Conservation (phyloP, 495 filamentous ascomycete species). For the Mycothermus thermophilus region DNA sequence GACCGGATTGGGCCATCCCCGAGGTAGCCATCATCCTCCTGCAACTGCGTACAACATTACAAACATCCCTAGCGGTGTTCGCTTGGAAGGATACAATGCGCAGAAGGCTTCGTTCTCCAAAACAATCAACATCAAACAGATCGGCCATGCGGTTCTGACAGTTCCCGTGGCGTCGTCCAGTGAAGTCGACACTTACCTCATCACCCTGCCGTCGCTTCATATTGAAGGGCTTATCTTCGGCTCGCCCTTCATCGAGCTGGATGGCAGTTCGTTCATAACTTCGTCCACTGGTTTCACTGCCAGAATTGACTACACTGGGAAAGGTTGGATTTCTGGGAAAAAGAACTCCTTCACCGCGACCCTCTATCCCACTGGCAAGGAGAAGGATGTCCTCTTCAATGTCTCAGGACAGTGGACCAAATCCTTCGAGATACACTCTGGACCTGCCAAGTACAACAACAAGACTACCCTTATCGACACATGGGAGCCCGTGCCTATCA, state of each 20-base stretch:
- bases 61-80: conserved; percentile 71
- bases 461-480: conserved; percentile 42
- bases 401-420: conserved; percentile 89
- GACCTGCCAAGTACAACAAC: conserved; percentile 47
- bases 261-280: conserved; percentile 65
- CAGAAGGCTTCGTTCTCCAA: conserved; percentile 89
- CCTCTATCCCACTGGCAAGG: conserved; percentile 60
- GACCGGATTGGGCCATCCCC: neutral
- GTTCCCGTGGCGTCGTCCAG: conserved; percentile 44
- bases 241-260: conserved; percentile 80
- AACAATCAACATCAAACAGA: conserved; percentile 90
- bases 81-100: conserved; percentile 92
- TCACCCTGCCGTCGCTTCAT: conserved; percentile 83
- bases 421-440: conserved; percentile 61
- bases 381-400: conserved; percentile 73
- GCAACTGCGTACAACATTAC: conserved; percentile 88
- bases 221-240: conserved; percentile 91
- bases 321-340: conserved; percentile 88
- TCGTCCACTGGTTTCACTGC: conserved; percentile 80
- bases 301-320: conserved; percentile 83
- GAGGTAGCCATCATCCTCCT: conserved; percentile 79
- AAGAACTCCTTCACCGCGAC: conserved; percentile 80
- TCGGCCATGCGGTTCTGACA: conserved; percentile 81
- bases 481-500: conserved; percentile 54
- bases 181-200: conserved; percentile 60